These are phyloP conservation scores for Aspergillus novofumigatus DNA, from an alignment of 2,329 filamentous ascomycete genomes.

Conservation along the genomic window DNA sequence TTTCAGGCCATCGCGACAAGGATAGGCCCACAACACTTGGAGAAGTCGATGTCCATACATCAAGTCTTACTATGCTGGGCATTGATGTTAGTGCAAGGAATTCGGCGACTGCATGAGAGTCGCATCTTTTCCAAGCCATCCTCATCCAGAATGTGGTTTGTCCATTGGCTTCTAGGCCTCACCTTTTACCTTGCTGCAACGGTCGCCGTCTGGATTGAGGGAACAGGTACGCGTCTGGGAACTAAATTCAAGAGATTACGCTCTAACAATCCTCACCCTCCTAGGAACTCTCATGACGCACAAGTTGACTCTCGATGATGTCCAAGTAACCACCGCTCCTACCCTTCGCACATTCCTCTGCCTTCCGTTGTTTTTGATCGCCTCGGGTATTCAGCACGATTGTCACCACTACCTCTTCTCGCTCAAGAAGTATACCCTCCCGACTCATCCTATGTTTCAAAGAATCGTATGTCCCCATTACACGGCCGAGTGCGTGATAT, in stretches of 20 bases:
- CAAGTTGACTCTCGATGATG: slow-evolving; percentile 30
- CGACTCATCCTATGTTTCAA: slow-evolving; percentile 66
- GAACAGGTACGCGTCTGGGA: slow-evolving; percentile 53
- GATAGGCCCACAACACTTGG: slow-evolving; percentile 32
- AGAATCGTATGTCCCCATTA: slow-evolving; percentile 83
- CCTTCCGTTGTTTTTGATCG: slow-evolving; percentile 62
- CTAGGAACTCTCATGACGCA: slow-evolving; percentile 31
- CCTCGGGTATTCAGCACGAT: slow-evolving; percentile 69
- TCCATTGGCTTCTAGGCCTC: slow-evolving; percentile 76
- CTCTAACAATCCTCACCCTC: not conserved
- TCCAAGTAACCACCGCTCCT: slow-evolving; percentile 38
- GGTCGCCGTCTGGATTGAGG: slow-evolving; percentile 80
- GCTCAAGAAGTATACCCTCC: slow-evolving; percentile 78
- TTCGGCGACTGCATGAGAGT: slow-evolving; percentile 73
- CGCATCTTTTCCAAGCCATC: slow-evolving; percentile 61
- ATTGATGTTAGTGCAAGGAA: slow-evolving; percentile 71
- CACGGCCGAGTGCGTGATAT: slow-evolving; percentile 79
- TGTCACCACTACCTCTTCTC: slow-evolving; percentile 67
- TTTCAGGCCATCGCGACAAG: slow-evolving; percentile 49
- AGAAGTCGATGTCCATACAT: slow-evolving; percentile 52
- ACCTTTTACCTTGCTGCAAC: slow-evolving; percentile 71
- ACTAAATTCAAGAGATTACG: not conserved
- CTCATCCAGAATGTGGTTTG: slow-evolving; percentile 75
- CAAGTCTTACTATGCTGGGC: slow-evolving; percentile 65
- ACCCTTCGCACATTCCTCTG: slow-evolving; percentile 53